Evolutionary conservation across 2,329 filamentous ascomycete species (phyloP).

Genomic region (Talaromyces piceae): DNA sequence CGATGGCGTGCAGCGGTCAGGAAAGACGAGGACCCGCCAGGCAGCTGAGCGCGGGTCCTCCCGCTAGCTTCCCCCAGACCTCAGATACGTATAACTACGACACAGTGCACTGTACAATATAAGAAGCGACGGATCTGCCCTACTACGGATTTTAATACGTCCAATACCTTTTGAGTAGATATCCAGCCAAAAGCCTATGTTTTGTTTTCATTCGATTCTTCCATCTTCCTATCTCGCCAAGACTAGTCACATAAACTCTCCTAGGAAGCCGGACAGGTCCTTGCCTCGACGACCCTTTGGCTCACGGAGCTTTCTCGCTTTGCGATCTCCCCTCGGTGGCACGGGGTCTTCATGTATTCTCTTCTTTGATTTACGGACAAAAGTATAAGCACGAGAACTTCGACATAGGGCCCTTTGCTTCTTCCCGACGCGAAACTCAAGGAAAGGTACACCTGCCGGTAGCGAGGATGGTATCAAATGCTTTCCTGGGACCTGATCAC

Average conservation of each 20-base stretch:
- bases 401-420: constrained; percentile 3
- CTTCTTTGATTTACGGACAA: constrained; percentile 7
- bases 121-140: too few species aligned
- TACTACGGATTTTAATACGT: too few species aligned
- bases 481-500: background rate
- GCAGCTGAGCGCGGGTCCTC: background rate
- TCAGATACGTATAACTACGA: too few species aligned
- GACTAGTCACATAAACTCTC: constrained; percentile 24
- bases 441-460: constrained; percentile 14
- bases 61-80: background rate
- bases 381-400: background rate
- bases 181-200: too few species aligned
- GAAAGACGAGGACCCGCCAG: background rate
- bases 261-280: constrained; percentile 22
- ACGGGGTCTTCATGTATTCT: constrained; percentile 2
- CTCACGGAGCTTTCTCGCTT: constrained; percentile 14
- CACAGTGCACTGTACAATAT: too few species aligned
- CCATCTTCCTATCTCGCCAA: too few species aligned
- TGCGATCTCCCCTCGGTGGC: background rate
- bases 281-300: constrained; percentile 22
- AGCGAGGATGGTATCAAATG: background rate
- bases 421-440: constrained; percentile 20
- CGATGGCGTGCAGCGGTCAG: background rate
- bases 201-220: too few species aligned
- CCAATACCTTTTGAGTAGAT: too few species aligned